Conservation (phyloP, 192 early-diverging fungal species). For the Piromyces sp. region DNA sequence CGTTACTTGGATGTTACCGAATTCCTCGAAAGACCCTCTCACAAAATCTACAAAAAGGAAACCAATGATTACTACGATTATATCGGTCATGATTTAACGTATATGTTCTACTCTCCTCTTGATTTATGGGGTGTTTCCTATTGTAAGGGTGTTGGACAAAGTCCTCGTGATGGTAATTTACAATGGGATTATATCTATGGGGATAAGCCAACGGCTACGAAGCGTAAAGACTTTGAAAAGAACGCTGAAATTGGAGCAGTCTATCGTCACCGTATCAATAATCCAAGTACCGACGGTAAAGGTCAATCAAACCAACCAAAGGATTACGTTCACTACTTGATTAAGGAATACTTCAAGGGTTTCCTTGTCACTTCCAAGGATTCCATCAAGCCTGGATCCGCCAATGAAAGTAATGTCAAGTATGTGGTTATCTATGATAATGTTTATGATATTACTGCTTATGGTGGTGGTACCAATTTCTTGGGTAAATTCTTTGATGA, state of each 20-base stretch:
- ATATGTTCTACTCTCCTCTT: background rate
- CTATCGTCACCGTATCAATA: background rate
- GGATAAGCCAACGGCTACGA: background rate
- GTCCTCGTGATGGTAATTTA: background rate
- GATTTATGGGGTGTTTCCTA: background rate
- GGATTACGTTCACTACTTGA: background rate
- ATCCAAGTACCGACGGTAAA: background rate
- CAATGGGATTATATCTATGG: background rate
- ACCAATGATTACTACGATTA: background rate
- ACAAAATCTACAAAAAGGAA: background rate
- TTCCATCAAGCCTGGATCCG: background rate
- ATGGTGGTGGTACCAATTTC: background rate
- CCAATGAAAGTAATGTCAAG: background rate
- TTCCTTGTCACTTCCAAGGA: background rate
- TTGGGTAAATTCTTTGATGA: background rate
- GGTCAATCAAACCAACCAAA: background rate
- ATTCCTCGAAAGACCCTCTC: background rate
- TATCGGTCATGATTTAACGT: background rate
- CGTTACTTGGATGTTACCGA: background rate
- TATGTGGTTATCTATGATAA: constrained; percentile 28
- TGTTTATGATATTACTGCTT: constrained; percentile 28
- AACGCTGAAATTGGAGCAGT: background rate
- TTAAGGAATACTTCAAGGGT: background rate
- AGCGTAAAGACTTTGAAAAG: background rate
- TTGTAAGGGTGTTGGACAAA: background rate